Evolutionary conservation across 495 filamentous ascomycete genomes (phyloP).

Genomic region (Annulohypoxylon nitens): DNA sequence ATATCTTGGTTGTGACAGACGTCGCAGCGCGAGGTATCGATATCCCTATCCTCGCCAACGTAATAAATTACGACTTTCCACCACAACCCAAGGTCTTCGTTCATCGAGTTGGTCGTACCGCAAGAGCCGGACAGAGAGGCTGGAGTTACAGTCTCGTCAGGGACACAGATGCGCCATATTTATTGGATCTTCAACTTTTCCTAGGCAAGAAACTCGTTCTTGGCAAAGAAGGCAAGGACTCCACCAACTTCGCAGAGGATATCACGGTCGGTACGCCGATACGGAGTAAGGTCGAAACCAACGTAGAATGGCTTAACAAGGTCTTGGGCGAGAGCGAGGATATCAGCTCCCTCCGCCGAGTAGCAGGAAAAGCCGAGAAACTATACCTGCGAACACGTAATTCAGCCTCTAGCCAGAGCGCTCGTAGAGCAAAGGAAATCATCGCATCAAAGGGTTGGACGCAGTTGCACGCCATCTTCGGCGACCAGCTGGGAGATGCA

Average conservation of each 20-base stretch:
- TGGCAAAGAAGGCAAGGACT: conserved; percentile 66
- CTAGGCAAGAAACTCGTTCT: conserved; percentile 82
- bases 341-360: conserved; percentile 73
- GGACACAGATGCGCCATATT: conserved; percentile 86
- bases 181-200: conserved; percentile 96
- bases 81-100: conserved; percentile 97
- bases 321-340: conserved; percentile 80
- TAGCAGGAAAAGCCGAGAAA: conserved; percentile 90
- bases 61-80: conserved; percentile 99
- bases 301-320: conserved; percentile 82
- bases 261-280: conserved; percentile 81
- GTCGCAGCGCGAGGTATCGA: conserved; percentile 98
- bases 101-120: conserved; percentile 95
- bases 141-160: conserved; percentile 95
- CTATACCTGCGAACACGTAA: conserved; percentile 91
- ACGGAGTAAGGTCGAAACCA: conserved; percentile 76
- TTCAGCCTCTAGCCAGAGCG: conserved; percentile 86
- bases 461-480: conserved; percentile 81
- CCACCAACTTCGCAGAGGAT: conserved; percentile 80
- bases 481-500: conserved; percentile 68
- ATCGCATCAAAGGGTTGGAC: conserved; percentile 75
- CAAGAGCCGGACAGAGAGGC: conserved; percentile 88
- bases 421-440: conserved; percentile 83
- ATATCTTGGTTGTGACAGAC: conserved; percentile 97
- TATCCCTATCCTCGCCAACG: conserved; percentile 94